Conservation (phyloP, 768 basidiomycete genomes). For the Phlegmacium glaucopus region DNA sequence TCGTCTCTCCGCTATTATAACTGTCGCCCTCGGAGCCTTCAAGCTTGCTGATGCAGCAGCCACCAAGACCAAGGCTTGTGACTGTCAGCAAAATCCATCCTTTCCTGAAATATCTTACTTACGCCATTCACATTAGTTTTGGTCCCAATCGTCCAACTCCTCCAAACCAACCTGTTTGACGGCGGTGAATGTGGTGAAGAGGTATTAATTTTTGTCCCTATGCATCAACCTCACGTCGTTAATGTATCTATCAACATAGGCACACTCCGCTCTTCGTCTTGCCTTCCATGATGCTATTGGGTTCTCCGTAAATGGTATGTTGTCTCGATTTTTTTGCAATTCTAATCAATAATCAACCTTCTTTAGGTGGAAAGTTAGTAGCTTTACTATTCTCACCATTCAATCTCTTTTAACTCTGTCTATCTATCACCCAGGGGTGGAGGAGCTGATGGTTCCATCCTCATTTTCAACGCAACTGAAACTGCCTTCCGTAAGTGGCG, state of each 20-base stretch:
- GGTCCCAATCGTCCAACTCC: conserved; percentile 21
- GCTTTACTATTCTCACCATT: neutral
- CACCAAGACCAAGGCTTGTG: conserved; percentile 21
- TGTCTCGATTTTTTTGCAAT: no score
- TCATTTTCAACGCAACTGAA: conserved; percentile 22
- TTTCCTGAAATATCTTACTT: neutral
- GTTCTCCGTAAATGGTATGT: conserved; percentile 5
- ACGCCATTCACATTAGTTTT: conserved; percentile 5
- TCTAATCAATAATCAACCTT: no score
- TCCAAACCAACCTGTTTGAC: conserved; percentile 29
- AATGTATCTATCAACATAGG: neutral
- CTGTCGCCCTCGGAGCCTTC: conserved; percentile 12
- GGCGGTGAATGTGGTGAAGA: conserved; percentile 30
- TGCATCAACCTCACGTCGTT: neutral
- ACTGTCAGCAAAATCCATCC: conserved; percentile 12
- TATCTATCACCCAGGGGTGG: conserved; percentile 12
- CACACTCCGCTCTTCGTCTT: conserved; percentile 21
- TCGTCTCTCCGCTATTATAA: conserved; percentile 15
- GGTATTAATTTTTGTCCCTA: conserved; percentile 17
- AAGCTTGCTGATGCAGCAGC: conserved; percentile 12
- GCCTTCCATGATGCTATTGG: conserved; percentile 23
- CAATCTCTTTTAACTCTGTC: neutral
- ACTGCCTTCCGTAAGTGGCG: conserved; percentile 18
- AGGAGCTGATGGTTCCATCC: conserved; percentile 27
- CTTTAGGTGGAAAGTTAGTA: conserved; percentile 13